These are phyloP conservation scores for Cladosporium colombiae DNA, from an alignment of 2,329 filamentous ascomycete genomes.

Conservation along the genomic window DNA sequence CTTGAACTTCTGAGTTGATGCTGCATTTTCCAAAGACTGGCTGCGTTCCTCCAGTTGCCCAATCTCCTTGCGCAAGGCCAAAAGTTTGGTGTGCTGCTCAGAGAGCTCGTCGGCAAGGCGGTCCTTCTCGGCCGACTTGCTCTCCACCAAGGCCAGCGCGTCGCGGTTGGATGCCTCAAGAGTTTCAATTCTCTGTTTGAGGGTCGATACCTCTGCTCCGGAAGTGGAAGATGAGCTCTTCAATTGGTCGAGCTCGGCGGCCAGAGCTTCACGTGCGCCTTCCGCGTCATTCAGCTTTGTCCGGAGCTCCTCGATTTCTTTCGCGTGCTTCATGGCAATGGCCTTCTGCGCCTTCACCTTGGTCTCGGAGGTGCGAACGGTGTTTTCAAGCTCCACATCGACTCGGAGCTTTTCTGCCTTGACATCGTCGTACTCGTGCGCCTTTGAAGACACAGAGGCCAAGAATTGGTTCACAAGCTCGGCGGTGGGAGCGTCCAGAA, in stretches of 20 bases:
- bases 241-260: conserved; percentile 77
- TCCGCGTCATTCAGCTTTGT: conserved; percentile 82
- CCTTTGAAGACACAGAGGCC: conserved; percentile 72
- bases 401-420: conserved; percentile 84
- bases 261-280: conserved; percentile 69
- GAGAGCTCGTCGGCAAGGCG: conserved; percentile 83
- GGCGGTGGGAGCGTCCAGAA: conserved; percentile 69
- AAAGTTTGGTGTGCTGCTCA: conserved; percentile 82
- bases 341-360: conserved; percentile 79
- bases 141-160: conserved; percentile 82
- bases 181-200: conserved; percentile 80
- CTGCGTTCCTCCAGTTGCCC: conserved; percentile 78
- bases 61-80: conserved; percentile 81
- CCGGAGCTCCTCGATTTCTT: conserved; percentile 78
- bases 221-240: conserved; percentile 73
- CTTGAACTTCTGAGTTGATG: conserved; percentile 81
- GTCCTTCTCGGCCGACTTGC: conserved; percentile 84
- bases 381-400: conserved; percentile 91
- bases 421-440: conserved; percentile 77
- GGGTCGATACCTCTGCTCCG: conserved; percentile 70
- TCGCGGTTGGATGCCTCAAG: conserved; percentile 92
- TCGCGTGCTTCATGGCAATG: conserved; percentile 77
- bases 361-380: conserved; percentile 78
- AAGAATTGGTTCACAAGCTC: conserved; percentile 78
- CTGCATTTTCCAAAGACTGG: conserved; percentile 77